Base-by-base conservation (phyloP, 371 early-diverging fungal genomes). In the Blakeslea trispora region DNA sequence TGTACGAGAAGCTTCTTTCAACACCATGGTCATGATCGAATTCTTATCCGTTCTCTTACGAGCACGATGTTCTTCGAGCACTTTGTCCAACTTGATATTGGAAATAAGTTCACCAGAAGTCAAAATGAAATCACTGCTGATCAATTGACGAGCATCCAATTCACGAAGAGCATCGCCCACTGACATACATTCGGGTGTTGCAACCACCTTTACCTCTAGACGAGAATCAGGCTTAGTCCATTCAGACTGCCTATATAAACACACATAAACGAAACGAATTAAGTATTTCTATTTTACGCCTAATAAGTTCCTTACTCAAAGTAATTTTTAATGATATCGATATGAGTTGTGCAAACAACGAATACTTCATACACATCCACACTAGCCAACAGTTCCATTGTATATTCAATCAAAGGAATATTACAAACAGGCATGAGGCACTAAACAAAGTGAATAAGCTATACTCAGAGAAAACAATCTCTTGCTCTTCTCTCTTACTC, bases 81-180 rank as follows among this genome's bases (percentile, higher is more conserved):
- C 81, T 53, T 75, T 68, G 40, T 88, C 81, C 54, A 98, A 65
- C 53, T 92, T 84, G 63, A 97, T 83, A 66, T 97, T 96, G 19
- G 96, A 86, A 5, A 98, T 86, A 0, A 94, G 86, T 69, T 96
- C 90, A 47, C 94, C 96, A n/a, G 79, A 82, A 46, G 95, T 90
- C 53, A 98, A 82, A 44, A 98, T 88, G 71, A 98, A 98, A 63
- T 98, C 96, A 10, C 85, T 85, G 40, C 80, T 76, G 56, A 97
- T 84, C 41, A 94, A 63, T 45, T 88, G 84, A 61, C 91, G 86
- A 11, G 84, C 82, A 69, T 98, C 96, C 40, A 97, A 68, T 63
- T 94, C 94, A 53, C 98, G 82, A 61, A 98, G 72, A 9, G 92
- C 96, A 68, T 98, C 98, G 35, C 98, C 97, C 9, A 96, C 85